Base-by-base conservation (phyloP, 371 early-diverging fungal species). In the Mycotypha africana region DNA sequence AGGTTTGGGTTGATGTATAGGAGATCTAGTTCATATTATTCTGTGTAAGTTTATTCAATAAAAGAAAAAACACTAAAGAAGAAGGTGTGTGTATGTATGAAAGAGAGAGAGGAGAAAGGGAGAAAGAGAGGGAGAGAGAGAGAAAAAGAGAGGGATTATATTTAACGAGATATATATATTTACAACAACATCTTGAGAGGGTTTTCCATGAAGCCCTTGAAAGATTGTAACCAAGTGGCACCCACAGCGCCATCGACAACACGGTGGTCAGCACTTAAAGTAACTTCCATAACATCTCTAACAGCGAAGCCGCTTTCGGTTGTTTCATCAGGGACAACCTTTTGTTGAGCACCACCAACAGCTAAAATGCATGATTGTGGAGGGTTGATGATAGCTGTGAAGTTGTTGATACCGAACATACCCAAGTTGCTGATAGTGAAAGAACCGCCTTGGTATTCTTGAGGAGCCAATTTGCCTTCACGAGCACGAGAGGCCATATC, bases 351-450 rank as follows among this genome's bases (percentile, higher is more conserved):
- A 28, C 85, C 80, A 46, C 96, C 97, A 28, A 98, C 88, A 49
- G 97, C 95, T 49, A 98, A 76, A 51, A 98, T 98, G 57, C 89
- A 88, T 16, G 94, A 76, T 58, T 97, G 96, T 19, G 96, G 96
- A 28, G 95, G 94, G 82, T 97, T 97, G 77, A 98, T 93, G 63
- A 98, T 98, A 49, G 97, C 97, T 32, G 95, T 92, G 73, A 98
- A 98, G 66, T 88, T 81, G 53, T 81, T 79, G 65, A 96, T 80
- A 40, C 94, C 94, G 53, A 73, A 95, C 98, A 98, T 98, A 65
- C 98, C 98, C 54, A 98, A 78, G 82, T 98, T 98, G 57, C 95
- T 94, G 65, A 98, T 94, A 55, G 96, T 91, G 81, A 98, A 98
- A 42, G 91, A 80, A 33, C 98, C 98, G 56, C 79, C 82, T 74